These are phyloP conservation scores for Sophora flavescens DNA, from an alignment of 306 rosid genomes.

Conservation along the genomic window DNA sequence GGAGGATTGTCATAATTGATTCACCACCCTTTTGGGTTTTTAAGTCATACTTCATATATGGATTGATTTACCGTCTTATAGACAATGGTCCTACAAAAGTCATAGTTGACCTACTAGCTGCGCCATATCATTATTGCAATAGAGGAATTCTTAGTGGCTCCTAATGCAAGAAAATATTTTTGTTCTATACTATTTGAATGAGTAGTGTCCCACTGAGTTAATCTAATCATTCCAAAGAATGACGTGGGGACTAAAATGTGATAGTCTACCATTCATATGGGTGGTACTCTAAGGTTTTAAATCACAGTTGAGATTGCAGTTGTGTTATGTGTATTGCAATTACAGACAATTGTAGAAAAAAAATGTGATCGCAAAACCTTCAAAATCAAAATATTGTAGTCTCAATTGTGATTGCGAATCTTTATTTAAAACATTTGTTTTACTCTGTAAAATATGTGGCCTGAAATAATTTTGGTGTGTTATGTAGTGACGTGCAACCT, in stretches of 20 bases:
- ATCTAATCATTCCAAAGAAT: conserved; percentile 45
- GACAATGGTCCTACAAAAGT: conserved; percentile 17
- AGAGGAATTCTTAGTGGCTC: not conserved
- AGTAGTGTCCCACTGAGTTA: conserved; percentile 39
- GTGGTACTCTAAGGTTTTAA: not conserved
- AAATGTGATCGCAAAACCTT: too few relatives aligned
- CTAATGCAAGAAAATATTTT: too few relatives aligned
- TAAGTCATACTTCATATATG: not conserved
- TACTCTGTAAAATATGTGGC: conserved; percentile 49
- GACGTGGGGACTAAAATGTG: conserved; percentile 32
- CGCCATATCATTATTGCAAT: not conserved
- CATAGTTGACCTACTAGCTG: conserved; percentile 35
- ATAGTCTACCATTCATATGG: conserved; percentile 53
- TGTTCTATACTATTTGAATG: not conserved
- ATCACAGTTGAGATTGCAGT: too few relatives aligned
- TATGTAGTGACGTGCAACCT: conserved; percentile 57
- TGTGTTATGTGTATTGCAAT: too few relatives aligned
- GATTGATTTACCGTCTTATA: conserved; percentile 10
- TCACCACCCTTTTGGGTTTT: not conserved
- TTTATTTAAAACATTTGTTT: too few relatives aligned
- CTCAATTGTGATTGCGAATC: too few relatives aligned
- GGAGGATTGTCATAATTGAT: conserved; percentile 20
- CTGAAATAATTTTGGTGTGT: conserved; percentile 26
- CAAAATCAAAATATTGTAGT: too few relatives aligned
- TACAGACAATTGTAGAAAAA: too few relatives aligned